Evolutionary conservation across 306 rosid genomes (phyloP).

Genomic region (Castanopsis chinensis): DNA sequence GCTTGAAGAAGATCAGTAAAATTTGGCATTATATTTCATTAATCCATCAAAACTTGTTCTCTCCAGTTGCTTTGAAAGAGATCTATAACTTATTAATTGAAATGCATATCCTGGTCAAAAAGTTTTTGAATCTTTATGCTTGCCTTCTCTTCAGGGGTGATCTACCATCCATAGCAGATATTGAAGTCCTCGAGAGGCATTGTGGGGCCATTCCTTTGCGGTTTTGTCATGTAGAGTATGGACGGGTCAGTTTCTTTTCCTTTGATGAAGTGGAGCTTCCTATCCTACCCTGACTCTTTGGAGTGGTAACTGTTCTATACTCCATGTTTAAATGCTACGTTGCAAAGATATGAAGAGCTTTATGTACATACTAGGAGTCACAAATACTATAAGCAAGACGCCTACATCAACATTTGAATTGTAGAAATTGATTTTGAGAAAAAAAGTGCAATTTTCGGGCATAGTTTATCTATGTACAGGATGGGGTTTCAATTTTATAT

Average conservation of each 20-base stretch:
- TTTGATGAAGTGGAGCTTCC: constrained; percentile 66
- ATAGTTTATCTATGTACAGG: too few species aligned
- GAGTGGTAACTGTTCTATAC: background rate
- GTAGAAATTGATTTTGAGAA: background rate
- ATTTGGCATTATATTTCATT: background rate
- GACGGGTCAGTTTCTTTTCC: constrained; percentile 70
- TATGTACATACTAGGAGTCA: background rate
- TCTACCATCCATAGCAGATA: constrained; percentile 56
- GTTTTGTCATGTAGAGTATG: constrained; percentile 60
- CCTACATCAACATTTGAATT: background rate
- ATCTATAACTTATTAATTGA: background rate
- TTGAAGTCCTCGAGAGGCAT: constrained; percentile 53
- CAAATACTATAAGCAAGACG: background rate
- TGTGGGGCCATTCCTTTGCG: constrained; percentile 59
- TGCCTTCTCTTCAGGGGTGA: constrained; percentile 47
- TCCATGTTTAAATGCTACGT: background rate
- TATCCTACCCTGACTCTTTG: constrained; percentile 45
- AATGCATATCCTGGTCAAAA: background rate
- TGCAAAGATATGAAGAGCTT: background rate
- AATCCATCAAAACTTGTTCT: background rate
- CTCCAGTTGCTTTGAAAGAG: background rate
- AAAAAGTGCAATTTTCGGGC: too few species aligned
- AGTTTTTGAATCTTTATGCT: constrained; percentile 7
- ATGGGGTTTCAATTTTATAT: too few species aligned
- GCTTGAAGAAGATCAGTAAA: background rate